Percentiles rank a stretch among this genome's conserved stretches.
These are phyloP conservation scores for Capronia epimyces DNA, from an alignment of 2,329 filamentous ascomycete genomes.

Conservation along the genomic window DNA sequence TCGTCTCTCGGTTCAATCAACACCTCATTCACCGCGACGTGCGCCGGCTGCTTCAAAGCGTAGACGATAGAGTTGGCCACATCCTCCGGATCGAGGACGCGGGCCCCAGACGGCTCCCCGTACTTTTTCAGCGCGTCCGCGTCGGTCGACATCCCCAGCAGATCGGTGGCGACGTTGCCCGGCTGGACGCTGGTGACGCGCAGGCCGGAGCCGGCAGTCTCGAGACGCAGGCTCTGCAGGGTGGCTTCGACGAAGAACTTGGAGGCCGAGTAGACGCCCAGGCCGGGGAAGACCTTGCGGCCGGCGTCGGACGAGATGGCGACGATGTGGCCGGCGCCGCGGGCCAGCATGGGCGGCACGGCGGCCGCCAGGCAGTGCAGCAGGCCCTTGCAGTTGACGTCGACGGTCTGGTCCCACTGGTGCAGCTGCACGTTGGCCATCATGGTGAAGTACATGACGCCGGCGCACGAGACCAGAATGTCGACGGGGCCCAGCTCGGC, in stretches of 20 bases:
- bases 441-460: constrained; percentile 86
- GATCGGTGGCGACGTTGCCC: constrained; percentile 68
- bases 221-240: constrained; percentile 66
- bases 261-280: constrained; percentile 75
- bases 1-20: constrained; percentile 69
- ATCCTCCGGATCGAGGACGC: constrained; percentile 68
- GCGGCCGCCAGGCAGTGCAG: constrained; percentile 65
- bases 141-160: constrained; percentile 70
- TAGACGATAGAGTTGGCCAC: constrained; percentile 68
- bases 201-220: constrained; percentile 68
- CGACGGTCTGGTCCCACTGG: constrained; percentile 76
- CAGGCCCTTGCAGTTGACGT: constrained; percentile 81
- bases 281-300: constrained; percentile 72
- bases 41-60: constrained; percentile 65
- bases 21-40: constrained; percentile 75
- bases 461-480: constrained; percentile 72
- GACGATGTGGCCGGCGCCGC: constrained; percentile 66
- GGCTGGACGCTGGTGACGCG: constrained; percentile 71
- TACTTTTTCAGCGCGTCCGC: constrained; percentile 71
- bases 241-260: constrained; percentile 84
- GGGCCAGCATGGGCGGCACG: constrained; percentile 65
- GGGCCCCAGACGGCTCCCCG: constrained; percentile 67
- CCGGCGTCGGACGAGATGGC: constrained; percentile 78
- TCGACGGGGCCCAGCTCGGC: constrained; percentile 66
- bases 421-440: constrained; percentile 70